These are phyloP conservation scores for Lepidium aucheri DNA, from an alignment of 345 rosid genomes.

Conservation along the genomic window DNA sequence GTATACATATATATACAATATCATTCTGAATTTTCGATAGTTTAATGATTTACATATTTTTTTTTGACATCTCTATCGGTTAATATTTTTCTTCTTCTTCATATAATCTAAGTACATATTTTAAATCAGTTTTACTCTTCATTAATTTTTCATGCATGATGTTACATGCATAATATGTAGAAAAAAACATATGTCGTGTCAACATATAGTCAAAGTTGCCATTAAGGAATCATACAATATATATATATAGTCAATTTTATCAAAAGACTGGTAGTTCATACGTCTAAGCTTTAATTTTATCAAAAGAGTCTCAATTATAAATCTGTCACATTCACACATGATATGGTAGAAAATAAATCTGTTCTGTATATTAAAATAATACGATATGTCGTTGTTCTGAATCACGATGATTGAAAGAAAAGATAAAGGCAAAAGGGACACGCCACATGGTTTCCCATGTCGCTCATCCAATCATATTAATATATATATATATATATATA, in stretches of 20 bases:
- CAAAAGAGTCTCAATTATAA: conserved; percentile 11
- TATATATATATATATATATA: too few relatives aligned
- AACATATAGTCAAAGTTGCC: neutral
- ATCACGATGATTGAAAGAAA: conserved; percentile 16
- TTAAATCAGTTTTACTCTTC: too few relatives aligned
- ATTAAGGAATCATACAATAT: neutral
- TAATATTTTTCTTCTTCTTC: too few relatives aligned
- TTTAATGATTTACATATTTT: too few relatives aligned
- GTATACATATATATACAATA: too few relatives aligned
- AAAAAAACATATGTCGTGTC: neutral
- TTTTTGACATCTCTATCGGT: too few relatives aligned
- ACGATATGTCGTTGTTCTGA: conserved; percentile 22
- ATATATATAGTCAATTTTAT: neutral
- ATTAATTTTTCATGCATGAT: too few relatives aligned
- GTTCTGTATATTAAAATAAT: neutral
- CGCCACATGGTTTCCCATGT: conserved; percentile 28
- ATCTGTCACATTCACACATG: conserved; percentile 17
- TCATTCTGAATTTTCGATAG: too few relatives aligned
- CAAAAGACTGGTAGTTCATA: conserved; percentile 9
- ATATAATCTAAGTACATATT: too few relatives aligned
- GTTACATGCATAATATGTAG: too few relatives aligned
- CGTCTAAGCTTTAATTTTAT: conserved; percentile 12
- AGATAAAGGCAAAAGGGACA: conserved; percentile 14
- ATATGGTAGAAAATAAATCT: conserved; percentile 11
- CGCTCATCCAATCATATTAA: conserved; percentile 8